These are phyloP conservation scores for Thalia dealbata DNA, from an alignment of 176 grass and related monocot genomes.

Conservation along the genomic window DNA sequence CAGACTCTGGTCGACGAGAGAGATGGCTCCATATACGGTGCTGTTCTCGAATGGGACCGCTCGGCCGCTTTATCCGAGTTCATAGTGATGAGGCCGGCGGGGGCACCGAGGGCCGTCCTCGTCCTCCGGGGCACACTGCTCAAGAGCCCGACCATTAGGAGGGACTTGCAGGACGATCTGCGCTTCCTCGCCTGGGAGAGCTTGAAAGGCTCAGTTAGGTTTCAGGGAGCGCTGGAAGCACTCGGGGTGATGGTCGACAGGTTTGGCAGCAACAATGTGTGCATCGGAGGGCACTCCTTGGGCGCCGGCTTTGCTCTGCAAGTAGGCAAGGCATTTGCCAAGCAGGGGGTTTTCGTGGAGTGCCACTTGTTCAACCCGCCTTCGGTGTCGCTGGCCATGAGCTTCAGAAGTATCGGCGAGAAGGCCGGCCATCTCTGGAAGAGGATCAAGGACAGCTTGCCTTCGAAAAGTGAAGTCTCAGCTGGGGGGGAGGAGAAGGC, in stretches of 20 bases:
- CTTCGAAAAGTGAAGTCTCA: slow-evolving; percentile 13
- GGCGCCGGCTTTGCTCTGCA: slow-evolving; percentile 65
- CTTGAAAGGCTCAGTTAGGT: slow-evolving; percentile 70
- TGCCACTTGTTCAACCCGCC: slow-evolving; percentile 87
- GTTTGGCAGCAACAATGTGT: slow-evolving; percentile 47
- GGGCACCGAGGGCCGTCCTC: slow-evolving; percentile 60
- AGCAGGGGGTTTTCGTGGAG: slow-evolving; percentile 49
- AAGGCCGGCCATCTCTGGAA: slow-evolving; percentile 30
- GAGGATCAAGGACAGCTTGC: slow-evolving; percentile 24
- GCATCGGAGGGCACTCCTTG: slow-evolving; percentile 64
- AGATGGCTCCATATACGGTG: slow-evolving; percentile 67
- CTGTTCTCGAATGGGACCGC: slow-evolving; percentile 68
- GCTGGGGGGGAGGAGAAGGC: slow-evolving; percentile 4
- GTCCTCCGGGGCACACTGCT: slow-evolving; percentile 58
- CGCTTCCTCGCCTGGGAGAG: slow-evolving; percentile 50
- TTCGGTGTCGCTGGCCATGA: slow-evolving; percentile 55
- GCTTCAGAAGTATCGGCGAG: slow-evolving; percentile 44
- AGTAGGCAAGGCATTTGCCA: slow-evolving; percentile 59
- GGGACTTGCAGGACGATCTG: slow-evolving; percentile 82
- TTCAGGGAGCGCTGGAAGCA: slow-evolving; percentile 45
- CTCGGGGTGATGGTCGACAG: slow-evolving; percentile 38
- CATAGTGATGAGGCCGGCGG: slow-evolving; percentile 50
- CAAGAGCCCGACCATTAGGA: slow-evolving; percentile 43
- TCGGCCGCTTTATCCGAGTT: slow-evolving; percentile 42
- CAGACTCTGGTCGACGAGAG: slow-evolving; percentile 46